Percentiles rank a stretch among this genome's conserved stretches.
Conservation (phyloP, 2,329 filamentous ascomycete species). For the Penicillium sp. region DNA sequence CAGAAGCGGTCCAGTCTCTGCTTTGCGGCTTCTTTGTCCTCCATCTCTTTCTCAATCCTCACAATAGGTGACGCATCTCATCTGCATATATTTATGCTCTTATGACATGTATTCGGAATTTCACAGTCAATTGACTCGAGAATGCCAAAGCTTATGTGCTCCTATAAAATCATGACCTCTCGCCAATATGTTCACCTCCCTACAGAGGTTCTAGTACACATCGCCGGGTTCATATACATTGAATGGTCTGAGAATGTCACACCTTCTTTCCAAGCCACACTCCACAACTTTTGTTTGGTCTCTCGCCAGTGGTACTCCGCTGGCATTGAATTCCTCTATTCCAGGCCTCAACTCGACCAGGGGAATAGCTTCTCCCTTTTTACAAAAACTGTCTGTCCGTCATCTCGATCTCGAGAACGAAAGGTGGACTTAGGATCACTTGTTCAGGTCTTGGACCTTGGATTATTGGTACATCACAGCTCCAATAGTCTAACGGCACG, state of each 20-base stretch:
- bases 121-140: neutral
- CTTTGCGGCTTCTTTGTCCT: neutral
- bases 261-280: conserved; percentile 39
- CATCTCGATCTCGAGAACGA: conserved; percentile 42
- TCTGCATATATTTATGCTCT: neutral
- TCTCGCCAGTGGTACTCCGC: conserved; percentile 58
- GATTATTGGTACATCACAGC: conserved; percentile 58
- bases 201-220: conserved; percentile 2
- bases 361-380: conserved; percentile 56
- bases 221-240: neutral
- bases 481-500: conserved; percentile 58
- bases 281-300: conserved; percentile 54
- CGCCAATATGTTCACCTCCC: conserved; percentile 4
- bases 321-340: conserved; percentile 54
- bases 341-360: conserved; percentile 48
- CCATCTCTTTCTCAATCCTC: neutral
- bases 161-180: neutral
- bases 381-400: conserved; percentile 55
- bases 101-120: neutral
- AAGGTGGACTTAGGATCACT: conserved; percentile 49
- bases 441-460: conserved; percentile 55
- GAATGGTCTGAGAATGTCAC: neutral
- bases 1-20: neutral
- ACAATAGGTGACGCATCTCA: neutral
- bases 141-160: neutral